Percentiles rank a stretch among this genome's conserved stretches.
phyloP scores from a whole-genome alignment of 352 stramenopile species.

The Peronospora destructor region DNA sequence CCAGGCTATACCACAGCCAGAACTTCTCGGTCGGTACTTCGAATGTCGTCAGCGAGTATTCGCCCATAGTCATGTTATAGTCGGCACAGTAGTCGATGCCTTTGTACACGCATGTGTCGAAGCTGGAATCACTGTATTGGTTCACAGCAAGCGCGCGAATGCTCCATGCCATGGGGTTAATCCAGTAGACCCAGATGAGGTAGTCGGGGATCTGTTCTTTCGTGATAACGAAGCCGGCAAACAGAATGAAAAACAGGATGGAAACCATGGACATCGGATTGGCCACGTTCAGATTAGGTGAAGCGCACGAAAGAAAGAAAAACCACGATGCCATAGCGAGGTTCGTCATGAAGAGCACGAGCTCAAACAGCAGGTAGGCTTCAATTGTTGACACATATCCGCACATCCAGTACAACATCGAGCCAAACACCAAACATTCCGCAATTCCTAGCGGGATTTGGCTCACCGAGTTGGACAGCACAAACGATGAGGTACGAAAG shows the following conservation, averaged over 20 bases:
- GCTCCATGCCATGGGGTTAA: constrained; percentile 16
- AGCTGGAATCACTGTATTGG: constrained; percentile 21
- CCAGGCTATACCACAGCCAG: constrained; percentile 18
- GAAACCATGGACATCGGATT: constrained; percentile 5
- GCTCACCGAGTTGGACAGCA: constrained; percentile 11
- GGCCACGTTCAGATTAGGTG: constrained; percentile 14
- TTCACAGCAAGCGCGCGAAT: constrained; percentile 17
- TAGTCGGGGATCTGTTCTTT: constrained; percentile 25
- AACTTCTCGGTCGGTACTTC: constrained; percentile 15
- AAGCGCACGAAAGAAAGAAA: constrained; percentile 13
- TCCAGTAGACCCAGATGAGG: constrained; percentile 20
- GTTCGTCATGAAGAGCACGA: constrained; percentile 11
- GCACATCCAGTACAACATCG: constrained; percentile 21
- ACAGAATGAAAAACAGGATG: too few species aligned
- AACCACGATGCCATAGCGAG: constrained; percentile 8
- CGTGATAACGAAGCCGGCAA: constrained; percentile 8
- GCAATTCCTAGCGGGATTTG: constrained; percentile 12
- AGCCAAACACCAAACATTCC: constrained; percentile 10
- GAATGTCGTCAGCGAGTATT: constrained; percentile 16
- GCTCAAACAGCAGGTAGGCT: constrained; percentile 15
- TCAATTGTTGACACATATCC: constrained; percentile 16
- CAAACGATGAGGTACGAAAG: constrained; percentile 16
- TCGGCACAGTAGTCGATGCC: constrained; percentile 22
- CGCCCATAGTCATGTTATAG: constrained; percentile 18
- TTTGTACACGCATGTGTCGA: constrained; percentile 25